phyloP scores from a whole-genome alignment of 805 yeast genomes.

The Priceomyces castillae region DNA sequence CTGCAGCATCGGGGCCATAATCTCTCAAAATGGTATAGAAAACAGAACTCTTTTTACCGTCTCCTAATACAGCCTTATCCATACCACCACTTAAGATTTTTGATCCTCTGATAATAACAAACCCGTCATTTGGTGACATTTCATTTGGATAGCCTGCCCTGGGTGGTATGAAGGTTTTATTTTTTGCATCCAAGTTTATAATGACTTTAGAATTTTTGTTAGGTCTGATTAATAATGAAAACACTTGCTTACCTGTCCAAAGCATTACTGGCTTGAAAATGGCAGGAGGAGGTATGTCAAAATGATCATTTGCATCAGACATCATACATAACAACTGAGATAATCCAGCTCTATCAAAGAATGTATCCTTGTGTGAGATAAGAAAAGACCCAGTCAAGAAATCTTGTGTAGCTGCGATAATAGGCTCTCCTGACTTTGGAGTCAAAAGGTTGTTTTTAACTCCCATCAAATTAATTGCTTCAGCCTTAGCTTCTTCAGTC shows the following conservation, averaged over 20 bases:
- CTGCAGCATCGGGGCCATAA: conserved; percentile 96
- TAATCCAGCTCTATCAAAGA: conserved; percentile 82
- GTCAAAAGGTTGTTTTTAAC: conserved; percentile 92
- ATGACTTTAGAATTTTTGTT: conserved; percentile 71
- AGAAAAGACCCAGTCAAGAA: conserved; percentile 95
- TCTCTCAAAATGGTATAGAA: conserved; percentile 94
- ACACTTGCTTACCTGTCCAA: conserved; percentile 98
- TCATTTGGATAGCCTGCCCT: conserved; percentile 69
- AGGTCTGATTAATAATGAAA: conserved; percentile 83
- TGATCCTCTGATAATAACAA: conserved; percentile 85
- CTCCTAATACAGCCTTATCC: conserved; percentile 96
- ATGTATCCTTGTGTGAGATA: conserved; percentile 89
- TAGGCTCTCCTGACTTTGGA: conserved; percentile 98
- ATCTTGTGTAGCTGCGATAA: conserved; percentile 99
- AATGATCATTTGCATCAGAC: conserved; percentile 87
- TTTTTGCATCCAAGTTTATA: conserved; percentile 91
- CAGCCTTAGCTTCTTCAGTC: conserved; percentile 98
- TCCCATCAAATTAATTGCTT: conserved; percentile 98
- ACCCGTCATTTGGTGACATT: conserved; percentile 98
- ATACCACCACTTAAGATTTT: conserved; percentile 87
- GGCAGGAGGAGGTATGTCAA: conserved; percentile 95
- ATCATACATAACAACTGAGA: conserved; percentile 87
- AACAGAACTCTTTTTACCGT: conserved; percentile 96
- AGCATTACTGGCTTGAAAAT: conserved; percentile 81
- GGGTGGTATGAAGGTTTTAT: conserved; percentile 86